phyloP scores from a whole-genome alignment of 768 basidiomycete species.

The Termitomyces sp. region DNA sequence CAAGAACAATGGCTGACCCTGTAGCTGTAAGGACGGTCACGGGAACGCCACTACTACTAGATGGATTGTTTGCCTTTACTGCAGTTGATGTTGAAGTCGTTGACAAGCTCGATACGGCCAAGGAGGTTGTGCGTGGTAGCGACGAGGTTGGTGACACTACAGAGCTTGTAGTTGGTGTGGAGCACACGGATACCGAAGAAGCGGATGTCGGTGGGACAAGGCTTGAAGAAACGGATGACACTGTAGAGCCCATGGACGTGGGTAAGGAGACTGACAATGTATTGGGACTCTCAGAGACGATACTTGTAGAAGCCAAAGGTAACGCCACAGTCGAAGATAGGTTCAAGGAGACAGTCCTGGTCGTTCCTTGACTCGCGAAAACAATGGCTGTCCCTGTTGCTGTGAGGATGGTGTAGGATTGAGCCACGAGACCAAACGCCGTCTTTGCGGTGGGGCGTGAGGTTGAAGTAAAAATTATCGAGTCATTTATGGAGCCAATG shows the following conservation, averaged over 20 bases:
- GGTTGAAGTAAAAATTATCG: background rate
- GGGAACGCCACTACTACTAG: background rate
- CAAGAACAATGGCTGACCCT: slow-evolving; percentile 11
- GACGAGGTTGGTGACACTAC: background rate
- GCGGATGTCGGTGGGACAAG: background rate
- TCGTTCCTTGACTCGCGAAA: slow-evolving; percentile 6
- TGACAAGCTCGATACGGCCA: background rate
- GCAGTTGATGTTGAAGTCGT: background rate
- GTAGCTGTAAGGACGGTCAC: slow-evolving; percentile 11
- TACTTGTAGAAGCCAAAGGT: background rate
- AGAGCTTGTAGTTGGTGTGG: background rate
- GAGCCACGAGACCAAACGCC: background rate
- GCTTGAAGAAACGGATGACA: background rate
- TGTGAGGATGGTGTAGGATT: slow-evolving; percentile 11
- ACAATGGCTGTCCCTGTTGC: slow-evolving; percentile 10
- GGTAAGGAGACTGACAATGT: background rate
- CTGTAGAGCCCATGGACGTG: background rate
- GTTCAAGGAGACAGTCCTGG: slow-evolving; percentile 7
- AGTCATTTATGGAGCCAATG: slow-evolving; percentile 4
- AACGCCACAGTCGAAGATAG: background rate
- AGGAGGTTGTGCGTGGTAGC: background rate
- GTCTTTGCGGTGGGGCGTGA: background rate
- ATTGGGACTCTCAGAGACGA: no score
- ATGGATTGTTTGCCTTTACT: background rate
- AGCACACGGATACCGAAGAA: background rate